These are phyloP conservation scores for Eimeria zaria DNA, from an alignment of 169 alveolate species.

Conservation along the genomic window DNA sequence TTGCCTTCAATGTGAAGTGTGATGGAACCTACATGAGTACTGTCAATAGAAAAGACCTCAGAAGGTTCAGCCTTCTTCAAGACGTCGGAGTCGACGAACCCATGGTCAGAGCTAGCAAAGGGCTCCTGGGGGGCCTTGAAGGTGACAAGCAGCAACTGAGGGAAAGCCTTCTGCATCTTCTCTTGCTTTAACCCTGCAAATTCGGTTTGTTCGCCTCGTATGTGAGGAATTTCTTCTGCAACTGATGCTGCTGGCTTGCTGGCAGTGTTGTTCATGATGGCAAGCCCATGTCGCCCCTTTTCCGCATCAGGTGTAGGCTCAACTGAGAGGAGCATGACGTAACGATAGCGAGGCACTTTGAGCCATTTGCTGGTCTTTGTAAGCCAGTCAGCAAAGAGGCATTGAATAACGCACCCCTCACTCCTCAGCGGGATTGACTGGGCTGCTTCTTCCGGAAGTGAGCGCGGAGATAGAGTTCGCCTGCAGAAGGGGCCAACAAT, in stretches of 20 bases:
- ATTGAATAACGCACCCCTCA: conserved; percentile 62
- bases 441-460: neutral
- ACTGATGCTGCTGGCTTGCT: neutral
- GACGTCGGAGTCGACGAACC: neutral
- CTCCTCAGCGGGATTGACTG: conserved; percentile 40
- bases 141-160: conserved; percentile 63
- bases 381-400: conserved; percentile 76
- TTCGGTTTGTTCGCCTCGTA: neutral
- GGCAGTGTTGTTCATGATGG: neutral
- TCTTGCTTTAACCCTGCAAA: neutral
- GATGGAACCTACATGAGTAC: conserved; percentile 49
- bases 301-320: neutral
- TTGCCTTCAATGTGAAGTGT: neutral
- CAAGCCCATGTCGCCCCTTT: neutral
- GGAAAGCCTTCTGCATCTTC: neutral
- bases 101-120: neutral
- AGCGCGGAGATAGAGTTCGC: neutral
- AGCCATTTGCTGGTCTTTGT: conserved; percentile 72
- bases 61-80: conserved; percentile 48
- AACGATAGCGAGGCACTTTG: conserved; percentile 52
- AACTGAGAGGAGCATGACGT: conserved; percentile 60
- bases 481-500: conserved; percentile 18
- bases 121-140: conserved; percentile 42
- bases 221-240: neutral
- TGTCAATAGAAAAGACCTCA: conserved; percentile 59